A percentile compares a stretch with the other conserved stretches of the same genome.
These are phyloP conservation scores for Alternaria novae-zelandiae DNA, from an alignment of 2,329 filamentous ascomycete genomes.

Conservation along the genomic window DNA sequence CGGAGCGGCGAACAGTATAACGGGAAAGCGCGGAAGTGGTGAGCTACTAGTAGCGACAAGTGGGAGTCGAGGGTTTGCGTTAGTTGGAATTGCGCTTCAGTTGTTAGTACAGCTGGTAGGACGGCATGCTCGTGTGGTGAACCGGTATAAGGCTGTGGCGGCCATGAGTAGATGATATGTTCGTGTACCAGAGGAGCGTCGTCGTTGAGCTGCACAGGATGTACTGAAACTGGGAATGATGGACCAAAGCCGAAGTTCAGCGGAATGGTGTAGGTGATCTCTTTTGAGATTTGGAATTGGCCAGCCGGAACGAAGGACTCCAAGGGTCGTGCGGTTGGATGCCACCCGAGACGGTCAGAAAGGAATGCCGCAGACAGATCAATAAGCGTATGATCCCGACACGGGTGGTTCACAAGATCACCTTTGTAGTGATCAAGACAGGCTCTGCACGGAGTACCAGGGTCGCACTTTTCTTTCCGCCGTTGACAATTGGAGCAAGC, in stretches of 20 bases:
- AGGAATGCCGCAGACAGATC: constrained; percentile 39
- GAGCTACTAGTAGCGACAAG: constrained; percentile 39
- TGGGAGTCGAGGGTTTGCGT: constrained; percentile 36
- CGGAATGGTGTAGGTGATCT: constrained; percentile 36
- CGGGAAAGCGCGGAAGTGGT: constrained; percentile 45
- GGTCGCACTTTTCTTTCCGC: constrained; percentile 48
- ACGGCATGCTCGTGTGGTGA: constrained; percentile 37
- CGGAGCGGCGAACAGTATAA: constrained; percentile 41
- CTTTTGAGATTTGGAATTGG: constrained; percentile 21
- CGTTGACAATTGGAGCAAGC: constrained; percentile 47
- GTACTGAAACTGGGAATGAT: constrained; percentile 31
- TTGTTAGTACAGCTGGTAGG: constrained; percentile 42
- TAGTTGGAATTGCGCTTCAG: constrained; percentile 25
- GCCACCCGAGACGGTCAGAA: constrained; percentile 44
- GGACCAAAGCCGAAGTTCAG: constrained; percentile 46
- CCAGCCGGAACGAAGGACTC: constrained; percentile 31
- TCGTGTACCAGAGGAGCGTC: constrained; percentile 33
- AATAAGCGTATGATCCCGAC: constrained; percentile 41
- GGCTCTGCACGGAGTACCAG: constrained; percentile 48
- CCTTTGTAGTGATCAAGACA: constrained; percentile 49
- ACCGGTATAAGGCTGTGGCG: constrained; percentile 25
- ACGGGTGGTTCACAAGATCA: constrained; percentile 45
- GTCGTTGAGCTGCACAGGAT: constrained; percentile 31
- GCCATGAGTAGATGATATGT: constrained; percentile 49
- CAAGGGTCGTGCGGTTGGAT: constrained; percentile 40